Evolutionary conservation across 441 rosid species (phyloP).

Genomic region (Erodium moschatum): DNA sequence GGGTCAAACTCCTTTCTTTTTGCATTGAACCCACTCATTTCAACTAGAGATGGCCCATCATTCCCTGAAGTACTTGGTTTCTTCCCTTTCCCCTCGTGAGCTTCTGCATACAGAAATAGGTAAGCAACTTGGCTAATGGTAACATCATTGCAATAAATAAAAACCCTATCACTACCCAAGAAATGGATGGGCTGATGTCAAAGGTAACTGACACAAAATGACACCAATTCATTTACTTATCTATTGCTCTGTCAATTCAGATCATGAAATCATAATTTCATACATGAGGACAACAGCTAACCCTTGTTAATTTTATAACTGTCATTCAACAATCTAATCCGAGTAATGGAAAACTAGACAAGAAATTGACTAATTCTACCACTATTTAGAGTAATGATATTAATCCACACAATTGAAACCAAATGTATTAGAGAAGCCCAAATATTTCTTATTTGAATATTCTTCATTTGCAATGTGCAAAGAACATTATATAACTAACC

Average conservation of each 20-base stretch:
- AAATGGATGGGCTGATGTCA: not conserved
- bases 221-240: not conserved
- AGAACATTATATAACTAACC: slow-evolving; percentile 24
- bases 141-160: not conserved
- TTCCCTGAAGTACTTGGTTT: slow-evolving; percentile 24
- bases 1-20: slow-evolving; percentile 85
- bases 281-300: not conserved
- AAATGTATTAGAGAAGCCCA: not conserved
- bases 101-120: not conserved
- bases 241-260: not conserved
- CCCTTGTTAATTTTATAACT: not conserved
- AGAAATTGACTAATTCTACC: not conserved
- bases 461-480: slow-evolving; percentile 6
- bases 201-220: not conserved
- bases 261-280: not conserved
- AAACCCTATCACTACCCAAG: not conserved
- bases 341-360: not conserved
- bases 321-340: not conserved
- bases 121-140: not conserved
- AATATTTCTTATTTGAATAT: not conserved
- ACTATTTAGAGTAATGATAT: slow-evolving; percentile 1
- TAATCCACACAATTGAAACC: not conserved
- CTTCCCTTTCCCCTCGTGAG: slow-evolving; percentile 13
- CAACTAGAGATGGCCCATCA: slow-evolving; percentile 58
- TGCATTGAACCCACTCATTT: slow-evolving; percentile 60